phyloP scores from a whole-genome alignment of 2,329 filamentous ascomycete species.

The Talaromyces atroroseus region DNA sequence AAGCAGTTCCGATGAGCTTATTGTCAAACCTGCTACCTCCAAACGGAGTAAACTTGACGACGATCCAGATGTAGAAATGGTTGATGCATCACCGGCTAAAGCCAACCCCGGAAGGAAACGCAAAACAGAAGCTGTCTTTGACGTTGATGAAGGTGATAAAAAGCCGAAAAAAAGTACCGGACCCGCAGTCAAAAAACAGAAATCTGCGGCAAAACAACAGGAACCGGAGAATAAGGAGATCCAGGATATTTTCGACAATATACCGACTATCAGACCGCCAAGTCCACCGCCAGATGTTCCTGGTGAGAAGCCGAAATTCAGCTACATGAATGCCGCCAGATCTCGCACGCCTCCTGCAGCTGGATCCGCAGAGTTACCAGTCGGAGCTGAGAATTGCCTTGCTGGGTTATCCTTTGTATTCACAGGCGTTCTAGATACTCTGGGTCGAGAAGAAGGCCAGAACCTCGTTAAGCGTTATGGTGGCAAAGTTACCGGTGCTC shows the following conservation, averaged over 20 bases:
- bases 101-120: constrained; percentile 46
- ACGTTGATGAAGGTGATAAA: constrained; percentile 49
- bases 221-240: constrained; percentile 63
- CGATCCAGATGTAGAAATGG: constrained; percentile 50
- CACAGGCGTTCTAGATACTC: constrained; percentile 74
- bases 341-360: constrained; percentile 58
- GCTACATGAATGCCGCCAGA: constrained; percentile 62
- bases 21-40: constrained; percentile 55
- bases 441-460: constrained; percentile 80
- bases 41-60: constrained; percentile 34
- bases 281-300: constrained; percentile 68
- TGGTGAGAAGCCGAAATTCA: constrained; percentile 65
- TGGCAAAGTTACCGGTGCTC: constrained; percentile 77
- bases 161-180: constrained; percentile 46
- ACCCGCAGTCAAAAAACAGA: constrained; percentile 41
- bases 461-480: constrained; percentile 87
- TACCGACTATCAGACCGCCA: constrained; percentile 75
- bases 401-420: constrained; percentile 90
- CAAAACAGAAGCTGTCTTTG: constrained; percentile 51
- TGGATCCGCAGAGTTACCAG: constrained; percentile 66
- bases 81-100: constrained; percentile 43
- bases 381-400: constrained; percentile 82
- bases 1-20: constrained; percentile 58
- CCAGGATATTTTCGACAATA: constrained; percentile 79
- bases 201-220: constrained; percentile 61